Conservation (phyloP, 352 stramenopile genomes). For the Globisporangium echinulatum region DNA sequence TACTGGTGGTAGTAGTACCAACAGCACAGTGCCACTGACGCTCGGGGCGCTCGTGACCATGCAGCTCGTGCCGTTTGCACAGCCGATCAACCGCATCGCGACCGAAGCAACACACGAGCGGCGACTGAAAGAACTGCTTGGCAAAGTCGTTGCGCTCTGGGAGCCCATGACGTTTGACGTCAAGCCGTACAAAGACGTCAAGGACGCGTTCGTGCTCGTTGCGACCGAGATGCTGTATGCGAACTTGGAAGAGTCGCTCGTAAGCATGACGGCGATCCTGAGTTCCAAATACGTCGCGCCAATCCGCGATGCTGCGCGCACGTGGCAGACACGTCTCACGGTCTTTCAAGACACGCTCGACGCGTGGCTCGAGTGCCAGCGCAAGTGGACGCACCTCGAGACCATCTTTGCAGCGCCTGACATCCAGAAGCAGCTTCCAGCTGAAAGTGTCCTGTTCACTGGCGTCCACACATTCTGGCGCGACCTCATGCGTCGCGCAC, state of each 20-base stretch:
- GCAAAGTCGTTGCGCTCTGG: conserved; percentile 83
- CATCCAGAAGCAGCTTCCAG: conserved; percentile 77
- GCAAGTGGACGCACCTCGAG: conserved; percentile 80
- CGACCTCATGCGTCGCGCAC: conserved; percentile 59
- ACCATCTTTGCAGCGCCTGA: conserved; percentile 77
- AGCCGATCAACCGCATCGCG: conserved; percentile 78
- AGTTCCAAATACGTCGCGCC: conserved; percentile 83
- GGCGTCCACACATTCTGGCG: conserved; percentile 78
- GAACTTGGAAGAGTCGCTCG: conserved; percentile 85
- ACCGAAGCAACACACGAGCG: conserved; percentile 85
- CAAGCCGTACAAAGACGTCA: conserved; percentile 86
- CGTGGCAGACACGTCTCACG: conserved; percentile 64
- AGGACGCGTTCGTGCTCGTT: conserved; percentile 82
- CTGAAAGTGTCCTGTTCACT: conserved; percentile 51
- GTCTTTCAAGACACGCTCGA: conserved; percentile 81
- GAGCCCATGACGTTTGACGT: conserved; percentile 84
- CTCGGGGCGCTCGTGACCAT: conserved; percentile 79
- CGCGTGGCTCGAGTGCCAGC: conserved; percentile 72
- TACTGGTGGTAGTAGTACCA: background rate
- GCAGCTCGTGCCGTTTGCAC: conserved; percentile 60
- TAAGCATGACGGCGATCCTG: conserved; percentile 87
- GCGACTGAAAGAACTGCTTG: conserved; percentile 85
- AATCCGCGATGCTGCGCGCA: conserved; percentile 61
- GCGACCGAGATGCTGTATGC: conserved; percentile 76
- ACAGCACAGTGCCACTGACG: conserved; percentile 32